Conservation (phyloP, 306 rosid species). For the Glycyrrhiza uralensis region DNA sequence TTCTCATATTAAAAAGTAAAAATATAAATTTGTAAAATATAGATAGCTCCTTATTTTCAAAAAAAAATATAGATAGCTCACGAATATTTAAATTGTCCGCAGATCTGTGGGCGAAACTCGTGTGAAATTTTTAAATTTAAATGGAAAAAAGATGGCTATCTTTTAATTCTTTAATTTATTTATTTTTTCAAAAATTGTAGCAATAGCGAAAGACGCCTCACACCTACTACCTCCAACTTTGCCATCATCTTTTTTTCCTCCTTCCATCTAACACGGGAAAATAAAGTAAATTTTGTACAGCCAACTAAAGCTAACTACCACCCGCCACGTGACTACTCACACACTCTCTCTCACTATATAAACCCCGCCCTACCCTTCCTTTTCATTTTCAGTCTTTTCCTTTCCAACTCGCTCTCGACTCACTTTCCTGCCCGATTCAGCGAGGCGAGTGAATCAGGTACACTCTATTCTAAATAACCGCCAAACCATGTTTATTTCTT, state of each 20-base stretch:
- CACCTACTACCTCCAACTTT: slow-evolving; percentile 10
- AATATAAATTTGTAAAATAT: no score
- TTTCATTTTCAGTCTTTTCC: slow-evolving; percentile 15
- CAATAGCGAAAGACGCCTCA: neutral
- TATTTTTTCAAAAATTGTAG: neutral
- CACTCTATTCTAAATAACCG: slow-evolving; percentile 14
- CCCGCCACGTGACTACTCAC: slow-evolving; percentile 50
- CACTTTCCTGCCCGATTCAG: neutral
- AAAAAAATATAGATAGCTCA: no score
- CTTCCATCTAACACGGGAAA: neutral
- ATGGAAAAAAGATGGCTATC: neutral
- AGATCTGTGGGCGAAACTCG: neutral
- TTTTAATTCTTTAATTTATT: neutral
- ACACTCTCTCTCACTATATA: slow-evolving; percentile 32
- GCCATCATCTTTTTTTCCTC: neutral
- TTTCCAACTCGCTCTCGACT: slow-evolving; percentile 17
- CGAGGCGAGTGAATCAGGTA: slow-evolving; percentile 33
- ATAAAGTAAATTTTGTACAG: slow-evolving; percentile 18
- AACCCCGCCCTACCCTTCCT: neutral
- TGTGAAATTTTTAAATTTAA: neutral
- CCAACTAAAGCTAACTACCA: slow-evolving; percentile 47
- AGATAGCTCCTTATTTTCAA: no score
- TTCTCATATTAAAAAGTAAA: no score
- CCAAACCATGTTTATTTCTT: neutral
- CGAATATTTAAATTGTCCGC: neutral